Base-by-base conservation (phyloP, 73 alveolate genomes). In the Paramecium tetraurelia region DNA sequence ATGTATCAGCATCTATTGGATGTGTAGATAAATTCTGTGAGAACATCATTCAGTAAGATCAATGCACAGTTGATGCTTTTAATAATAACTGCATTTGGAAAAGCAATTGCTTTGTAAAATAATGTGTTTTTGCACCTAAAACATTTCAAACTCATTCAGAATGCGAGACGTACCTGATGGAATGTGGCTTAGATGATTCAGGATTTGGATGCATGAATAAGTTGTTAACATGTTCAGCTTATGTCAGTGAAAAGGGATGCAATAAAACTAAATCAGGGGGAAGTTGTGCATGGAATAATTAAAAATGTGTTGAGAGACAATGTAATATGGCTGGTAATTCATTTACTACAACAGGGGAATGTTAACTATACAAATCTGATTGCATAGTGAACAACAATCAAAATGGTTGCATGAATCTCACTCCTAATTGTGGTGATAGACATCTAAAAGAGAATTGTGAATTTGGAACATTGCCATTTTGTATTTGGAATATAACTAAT, bases 11-110 rank as follows among this genome's bases (percentile, higher is more conserved):
- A 16, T 36, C 58, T 21, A 43, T 20, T 41, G 75, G 90, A 22
- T 80, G 90, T 80, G 90, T 80, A 44, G 57, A 18, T 22, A 80
- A 43, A 44, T 44, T 63, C 20, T 80, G 90, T 44, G 72, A 48
- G 9, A 80, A 80, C 38, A 27, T 27, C 0, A 46, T 46, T 46
- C 2, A 14, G 1, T 76, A 18, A 18, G 36, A 76, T 76, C 33
- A 20, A 35, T 76, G 69, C 7, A 53, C 69, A n/a, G 7, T 76
- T 10, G 57, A 69, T 69, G 53, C 85, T 7, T 29, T 22, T 4
- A n/a, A 36, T 7, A 33, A 69, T 24, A 69, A 69, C 7, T 69
- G 38, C 43, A 24, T 44, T 3, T 48, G 75, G 76, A 27, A 21
- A 10, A 18, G 63, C 16, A 21, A 36, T 29, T 72, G 86, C 35